A percentile compares a stretch with the other conserved stretches of the same genome.
These are phyloP conservation scores for Colletotrichum liriopes DNA, from an alignment of 2,329 filamentous ascomycete species.

Conservation along the genomic window DNA sequence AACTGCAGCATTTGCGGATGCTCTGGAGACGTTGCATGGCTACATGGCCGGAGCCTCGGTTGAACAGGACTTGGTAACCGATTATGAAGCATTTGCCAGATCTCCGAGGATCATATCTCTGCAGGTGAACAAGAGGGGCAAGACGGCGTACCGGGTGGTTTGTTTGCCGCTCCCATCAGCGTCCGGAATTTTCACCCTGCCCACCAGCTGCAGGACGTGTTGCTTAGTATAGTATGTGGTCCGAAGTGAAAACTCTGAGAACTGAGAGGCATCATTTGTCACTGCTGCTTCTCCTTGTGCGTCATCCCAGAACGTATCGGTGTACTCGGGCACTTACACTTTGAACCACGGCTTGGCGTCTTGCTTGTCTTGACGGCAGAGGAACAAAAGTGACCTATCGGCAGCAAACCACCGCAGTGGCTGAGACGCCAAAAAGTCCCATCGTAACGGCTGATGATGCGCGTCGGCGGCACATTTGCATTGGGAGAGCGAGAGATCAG, in stretches of 20 bases:
- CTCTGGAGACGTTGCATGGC: constrained; percentile 10
- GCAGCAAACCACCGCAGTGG: constrained; percentile 29
- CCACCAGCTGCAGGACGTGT: neutral
- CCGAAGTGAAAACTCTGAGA: neutral
- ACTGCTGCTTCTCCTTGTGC: neutral
- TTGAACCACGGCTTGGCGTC: constrained; percentile 27
- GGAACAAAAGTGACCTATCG: constrained; percentile 20
- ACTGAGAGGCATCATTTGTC: neutral
- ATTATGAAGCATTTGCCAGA: neutral
- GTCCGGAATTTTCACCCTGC: neutral
- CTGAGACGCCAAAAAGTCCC: neutral
- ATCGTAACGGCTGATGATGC: constrained; percentile 23
- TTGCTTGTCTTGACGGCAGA: constrained; percentile 29
- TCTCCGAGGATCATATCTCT: neutral
- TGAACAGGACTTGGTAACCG: neutral
- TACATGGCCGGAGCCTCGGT: neutral
- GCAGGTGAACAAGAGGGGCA: constrained; percentile 15
- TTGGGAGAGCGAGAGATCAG: neutral
- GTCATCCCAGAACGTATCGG: neutral
- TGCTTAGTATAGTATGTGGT: neutral
- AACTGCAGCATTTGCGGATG: neutral
- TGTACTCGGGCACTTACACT: neutral
- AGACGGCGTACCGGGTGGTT: neutral
- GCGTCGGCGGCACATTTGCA: constrained; percentile 14
- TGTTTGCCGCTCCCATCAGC: constrained; percentile 31